Evolutionary conservation across 768 basidiomycete genomes (phyloP).

Genomic region (Royoungia palumana): DNA sequence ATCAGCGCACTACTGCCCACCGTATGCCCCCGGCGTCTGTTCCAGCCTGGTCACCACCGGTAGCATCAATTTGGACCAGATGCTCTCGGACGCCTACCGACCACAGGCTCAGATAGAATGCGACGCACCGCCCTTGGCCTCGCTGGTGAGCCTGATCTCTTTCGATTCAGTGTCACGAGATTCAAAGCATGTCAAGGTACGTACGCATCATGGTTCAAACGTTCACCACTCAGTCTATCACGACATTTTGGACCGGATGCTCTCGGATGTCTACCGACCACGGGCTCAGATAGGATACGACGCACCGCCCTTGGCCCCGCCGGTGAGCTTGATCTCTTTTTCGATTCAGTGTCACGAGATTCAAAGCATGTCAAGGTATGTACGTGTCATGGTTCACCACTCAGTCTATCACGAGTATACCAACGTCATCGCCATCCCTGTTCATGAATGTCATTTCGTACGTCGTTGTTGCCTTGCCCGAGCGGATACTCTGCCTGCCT

Average conservation of each 20-base stretch:
- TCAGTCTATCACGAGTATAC: conserved; percentile 25
- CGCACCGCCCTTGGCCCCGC: too few species aligned
- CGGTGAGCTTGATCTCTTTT: too few species aligned
- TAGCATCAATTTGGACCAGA: conserved; percentile 78
- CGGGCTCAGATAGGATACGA: too few species aligned
- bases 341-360: too few species aligned
- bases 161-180: not conserved
- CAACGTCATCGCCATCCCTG: conserved; percentile 37
- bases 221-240: conserved; percentile 46
- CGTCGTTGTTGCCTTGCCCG: conserved; percentile 67
- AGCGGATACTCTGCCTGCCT: conserved; percentile 58
- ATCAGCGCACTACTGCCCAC: too few species aligned
- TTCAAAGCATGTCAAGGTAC: conserved; percentile 42
- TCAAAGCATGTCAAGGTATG: too few species aligned
- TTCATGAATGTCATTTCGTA: conserved; percentile 66
- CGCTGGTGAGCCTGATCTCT: conserved; percentile 54
- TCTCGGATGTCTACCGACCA: too few species aligned
- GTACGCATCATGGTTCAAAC: conserved; percentile 85
- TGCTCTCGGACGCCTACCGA: conserved; percentile 67
- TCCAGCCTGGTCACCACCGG: too few species aligned
- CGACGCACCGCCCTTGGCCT: conserved; percentile 71
- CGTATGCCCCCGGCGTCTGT: too few species aligned
- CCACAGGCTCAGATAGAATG: conserved; percentile 58
- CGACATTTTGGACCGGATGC: too few species aligned
- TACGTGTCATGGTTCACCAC: too few species aligned